Conservation (phyloP, 108 stramenopile species). For the Fragilaria radians region DNA sequence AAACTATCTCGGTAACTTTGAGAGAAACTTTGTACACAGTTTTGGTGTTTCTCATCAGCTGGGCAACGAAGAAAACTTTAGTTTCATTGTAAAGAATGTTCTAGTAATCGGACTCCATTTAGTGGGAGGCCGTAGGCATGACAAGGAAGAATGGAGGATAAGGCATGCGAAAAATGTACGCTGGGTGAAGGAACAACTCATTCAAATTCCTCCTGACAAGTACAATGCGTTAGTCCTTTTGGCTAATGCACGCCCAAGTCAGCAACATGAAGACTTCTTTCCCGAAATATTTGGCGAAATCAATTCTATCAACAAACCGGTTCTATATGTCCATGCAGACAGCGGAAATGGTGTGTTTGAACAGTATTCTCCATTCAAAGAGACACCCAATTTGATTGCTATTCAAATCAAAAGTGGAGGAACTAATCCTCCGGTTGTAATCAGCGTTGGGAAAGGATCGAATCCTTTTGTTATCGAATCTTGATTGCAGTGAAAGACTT, state of each 20-base stretch:
- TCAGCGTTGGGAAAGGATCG: conserved; percentile 31
- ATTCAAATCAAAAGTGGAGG: conserved; percentile 9
- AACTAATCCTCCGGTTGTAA: conserved; percentile 4
- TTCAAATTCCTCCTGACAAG: conserved; percentile 12
- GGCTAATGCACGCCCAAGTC: conserved; percentile 57
- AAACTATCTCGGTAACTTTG: conserved; percentile 22
- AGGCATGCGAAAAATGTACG: conserved; percentile 50
- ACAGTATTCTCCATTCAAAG: conserved; percentile 2
- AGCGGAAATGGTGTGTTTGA: conserved; percentile 8
- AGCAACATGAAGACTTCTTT: conserved; percentile 54
- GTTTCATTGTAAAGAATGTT: conserved; percentile 19
- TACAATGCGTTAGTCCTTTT: conserved; percentile 63
- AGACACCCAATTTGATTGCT: conserved; percentile 3
- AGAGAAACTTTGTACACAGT: neutral
- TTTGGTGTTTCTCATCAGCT: neutral
- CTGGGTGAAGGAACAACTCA: conserved; percentile 50
- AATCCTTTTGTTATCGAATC: conserved; percentile 9
- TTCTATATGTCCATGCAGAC: conserved; percentile 69
- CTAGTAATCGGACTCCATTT: conserved; percentile 44
- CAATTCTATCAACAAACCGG: conserved; percentile 30
- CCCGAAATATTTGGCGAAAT: conserved; percentile 32
- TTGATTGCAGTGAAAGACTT: conserved; percentile 13
- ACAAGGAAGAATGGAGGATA: conserved; percentile 28
- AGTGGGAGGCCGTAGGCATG: conserved; percentile 39
- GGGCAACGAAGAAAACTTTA: conserved; percentile 18